Conservation (phyloP, 257 asterid species). For the Solanum infundibuliforme region DNA sequence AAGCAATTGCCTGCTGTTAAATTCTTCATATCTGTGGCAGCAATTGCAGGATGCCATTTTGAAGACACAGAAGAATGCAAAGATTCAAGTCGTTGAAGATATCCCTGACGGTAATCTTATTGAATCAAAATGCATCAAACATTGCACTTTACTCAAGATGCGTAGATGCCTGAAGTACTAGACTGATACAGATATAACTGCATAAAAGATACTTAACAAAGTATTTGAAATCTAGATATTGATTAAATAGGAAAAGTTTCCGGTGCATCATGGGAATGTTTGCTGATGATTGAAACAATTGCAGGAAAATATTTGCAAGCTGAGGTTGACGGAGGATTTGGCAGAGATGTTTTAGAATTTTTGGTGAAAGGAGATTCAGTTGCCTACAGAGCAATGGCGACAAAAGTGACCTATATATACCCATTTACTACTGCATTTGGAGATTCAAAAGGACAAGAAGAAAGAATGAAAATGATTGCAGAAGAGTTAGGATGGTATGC, state of each 20-base stretch:
- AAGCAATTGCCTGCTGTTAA: background rate
- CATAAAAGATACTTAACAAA: background rate
- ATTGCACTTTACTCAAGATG: background rate
- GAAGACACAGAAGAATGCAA: constrained; percentile 72
- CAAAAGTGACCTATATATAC: constrained; percentile 68
- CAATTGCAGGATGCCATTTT: constrained; percentile 59
- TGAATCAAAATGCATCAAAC: background rate
- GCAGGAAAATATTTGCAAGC: constrained; percentile 71
- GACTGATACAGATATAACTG: background rate
- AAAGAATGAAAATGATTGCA: constrained; percentile 49
- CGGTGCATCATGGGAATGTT: background rate
- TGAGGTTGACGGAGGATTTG: constrained; percentile 89
- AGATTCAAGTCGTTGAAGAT: constrained; percentile 57
- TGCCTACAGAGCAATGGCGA: constrained; percentile 72
- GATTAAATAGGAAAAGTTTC: background rate
- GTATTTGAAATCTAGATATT: background rate
- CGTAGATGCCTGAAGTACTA: background rate
- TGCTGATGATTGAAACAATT: background rate
- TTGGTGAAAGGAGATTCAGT: constrained; percentile 65
- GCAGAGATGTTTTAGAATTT: constrained; percentile 77
- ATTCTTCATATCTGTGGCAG: constrained; percentile 15
- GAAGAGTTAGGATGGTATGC: constrained; percentile 79
- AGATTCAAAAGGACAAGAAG: constrained; percentile 85
- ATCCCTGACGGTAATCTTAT: constrained; percentile 36
- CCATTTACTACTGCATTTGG: constrained; percentile 96